These are phyloP conservation scores for Aspergillus jensenii DNA, from an alignment of 2,329 filamentous ascomycete genomes.

Conservation along the genomic window DNA sequence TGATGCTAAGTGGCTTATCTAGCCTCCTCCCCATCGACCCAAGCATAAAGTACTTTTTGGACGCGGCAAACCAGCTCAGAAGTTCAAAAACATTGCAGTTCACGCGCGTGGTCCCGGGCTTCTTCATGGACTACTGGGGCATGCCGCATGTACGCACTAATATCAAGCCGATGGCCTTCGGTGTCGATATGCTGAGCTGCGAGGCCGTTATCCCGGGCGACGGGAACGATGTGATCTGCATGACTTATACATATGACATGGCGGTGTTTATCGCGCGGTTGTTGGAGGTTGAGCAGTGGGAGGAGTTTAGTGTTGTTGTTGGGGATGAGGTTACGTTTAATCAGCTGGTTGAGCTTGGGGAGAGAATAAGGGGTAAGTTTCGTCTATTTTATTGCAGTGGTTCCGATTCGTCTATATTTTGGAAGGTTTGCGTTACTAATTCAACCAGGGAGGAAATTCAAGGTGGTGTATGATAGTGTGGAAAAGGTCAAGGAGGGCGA, in stretches of 20 bases:
- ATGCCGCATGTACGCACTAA: slow-evolving; percentile 40
- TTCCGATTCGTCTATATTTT: background rate
- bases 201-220: slow-evolving; percentile 51
- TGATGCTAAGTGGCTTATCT: too few relatives aligned
- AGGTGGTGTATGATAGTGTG: slow-evolving; percentile 34
- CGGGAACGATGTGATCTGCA: slow-evolving; percentile 45
- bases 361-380: slow-evolving; percentile 39
- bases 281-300: slow-evolving; percentile 48
- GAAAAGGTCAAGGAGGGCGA: slow-evolving; percentile 35
- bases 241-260: slow-evolving; percentile 53
- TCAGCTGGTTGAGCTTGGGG: slow-evolving; percentile 45
- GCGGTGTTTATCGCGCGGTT: slow-evolving; percentile 46
- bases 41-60: slow-evolving; percentile 31
- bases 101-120: slow-evolving; percentile 43
- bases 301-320: slow-evolving; percentile 34
- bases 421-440: background rate
- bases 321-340: slow-evolving; percentile 48
- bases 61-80: slow-evolving; percentile 29
- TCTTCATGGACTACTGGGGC: slow-evolving; percentile 50
- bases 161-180: slow-evolving; percentile 41
- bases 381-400: slow-evolving; percentile 16
- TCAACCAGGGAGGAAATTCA: slow-evolving; percentile 31
- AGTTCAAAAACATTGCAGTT: slow-evolving; percentile 35
- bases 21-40: slow-evolving; percentile 30
- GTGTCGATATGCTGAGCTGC: slow-evolving; percentile 47